These are phyloP conservation scores for Lepiota venenata DNA, from an alignment of 768 basidiomycete genomes.

Conservation along the genomic window DNA sequence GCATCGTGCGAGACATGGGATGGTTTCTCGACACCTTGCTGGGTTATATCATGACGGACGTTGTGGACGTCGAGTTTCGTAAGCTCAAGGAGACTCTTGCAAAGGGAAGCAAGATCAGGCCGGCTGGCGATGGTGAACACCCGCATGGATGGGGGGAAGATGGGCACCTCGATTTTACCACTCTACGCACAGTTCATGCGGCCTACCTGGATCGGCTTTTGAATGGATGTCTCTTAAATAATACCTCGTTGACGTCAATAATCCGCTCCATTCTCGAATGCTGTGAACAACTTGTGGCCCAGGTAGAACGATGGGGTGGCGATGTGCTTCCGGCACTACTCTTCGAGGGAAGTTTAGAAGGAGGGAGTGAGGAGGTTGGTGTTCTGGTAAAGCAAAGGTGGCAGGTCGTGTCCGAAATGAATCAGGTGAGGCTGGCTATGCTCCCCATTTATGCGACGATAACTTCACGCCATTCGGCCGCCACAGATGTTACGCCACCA, in stretches of 20 bases:
- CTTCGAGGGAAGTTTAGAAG: slow-evolving; percentile 72
- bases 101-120: slow-evolving; percentile 16
- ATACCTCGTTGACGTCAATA: slow-evolving; percentile 54
- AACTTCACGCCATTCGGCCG: background rate
- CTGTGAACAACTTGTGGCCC: slow-evolving; percentile 84
- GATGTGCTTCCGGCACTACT: slow-evolving; percentile 83
- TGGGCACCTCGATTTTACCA: slow-evolving; percentile 75
- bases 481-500: slow-evolving; percentile 61
- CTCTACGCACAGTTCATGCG: slow-evolving; percentile 77
- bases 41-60: slow-evolving; percentile 88
- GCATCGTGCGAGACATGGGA: slow-evolving; percentile 81
- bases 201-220: slow-evolving; percentile 77
- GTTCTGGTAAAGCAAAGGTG: slow-evolving; percentile 70
- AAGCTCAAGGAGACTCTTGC: slow-evolving; percentile 60
- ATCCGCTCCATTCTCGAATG: slow-evolving; percentile 75
- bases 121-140: background rate
- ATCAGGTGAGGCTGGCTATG: slow-evolving; percentile 52
- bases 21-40: slow-evolving; percentile 88
- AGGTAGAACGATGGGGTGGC: slow-evolving; percentile 90
- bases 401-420: slow-evolving; percentile 68
- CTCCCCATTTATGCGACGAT: background rate
- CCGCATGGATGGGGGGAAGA: slow-evolving; percentile 20
- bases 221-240: slow-evolving; percentile 76
- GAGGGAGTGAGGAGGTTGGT: slow-evolving; percentile 60
- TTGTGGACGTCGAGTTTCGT: slow-evolving; percentile 80